phyloP scores from a whole-genome alignment of 805 yeast species.

The Starmera pachycereana region DNA sequence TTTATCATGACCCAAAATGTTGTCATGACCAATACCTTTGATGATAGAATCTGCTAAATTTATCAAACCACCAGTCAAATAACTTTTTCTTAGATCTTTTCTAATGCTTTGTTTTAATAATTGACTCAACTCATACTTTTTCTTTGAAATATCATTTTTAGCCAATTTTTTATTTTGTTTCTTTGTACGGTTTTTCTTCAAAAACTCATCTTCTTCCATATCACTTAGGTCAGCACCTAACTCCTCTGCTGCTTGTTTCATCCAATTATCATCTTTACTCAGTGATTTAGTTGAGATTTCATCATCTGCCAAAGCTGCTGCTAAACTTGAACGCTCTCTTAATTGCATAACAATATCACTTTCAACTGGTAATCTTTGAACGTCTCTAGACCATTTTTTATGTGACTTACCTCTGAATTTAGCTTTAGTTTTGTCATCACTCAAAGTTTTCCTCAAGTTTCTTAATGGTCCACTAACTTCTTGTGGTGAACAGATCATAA shows the following conservation, averaged over 20 bases:
- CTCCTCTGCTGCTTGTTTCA: slow-evolving; percentile 86
- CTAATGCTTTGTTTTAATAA: slow-evolving; percentile 46
- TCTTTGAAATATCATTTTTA: slow-evolving; percentile 35
- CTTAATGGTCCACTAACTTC: slow-evolving; percentile 85
- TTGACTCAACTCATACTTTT: slow-evolving; percentile 42
- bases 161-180: slow-evolving; percentile 42
- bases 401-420: slow-evolving; percentile 22
- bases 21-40: slow-evolving; percentile 53
- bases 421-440: slow-evolving; percentile 21
- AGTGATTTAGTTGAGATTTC: slow-evolving; percentile 48
- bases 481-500: slow-evolving; percentile 85
- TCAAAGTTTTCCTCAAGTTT: slow-evolving; percentile 54
- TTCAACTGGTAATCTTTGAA: slow-evolving; percentile 68
- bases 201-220: slow-evolving; percentile 58
- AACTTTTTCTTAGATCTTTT: slow-evolving; percentile 56
- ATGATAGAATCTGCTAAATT: slow-evolving; percentile 73
- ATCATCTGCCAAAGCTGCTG: slow-evolving; percentile 69
- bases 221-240: slow-evolving; percentile 70
- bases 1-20: slow-evolving; percentile 60
- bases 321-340: slow-evolving; percentile 54
- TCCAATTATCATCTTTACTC: slow-evolving; percentile 69
- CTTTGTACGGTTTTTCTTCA: slow-evolving; percentile 52
- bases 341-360: slow-evolving; percentile 61
- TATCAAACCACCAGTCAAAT: slow-evolving; percentile 67
- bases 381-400: slow-evolving; percentile 41